phyloP scores from a whole-genome alignment of 768 basidiomycete species.

The Mycena olivaceomarginata region DNA sequence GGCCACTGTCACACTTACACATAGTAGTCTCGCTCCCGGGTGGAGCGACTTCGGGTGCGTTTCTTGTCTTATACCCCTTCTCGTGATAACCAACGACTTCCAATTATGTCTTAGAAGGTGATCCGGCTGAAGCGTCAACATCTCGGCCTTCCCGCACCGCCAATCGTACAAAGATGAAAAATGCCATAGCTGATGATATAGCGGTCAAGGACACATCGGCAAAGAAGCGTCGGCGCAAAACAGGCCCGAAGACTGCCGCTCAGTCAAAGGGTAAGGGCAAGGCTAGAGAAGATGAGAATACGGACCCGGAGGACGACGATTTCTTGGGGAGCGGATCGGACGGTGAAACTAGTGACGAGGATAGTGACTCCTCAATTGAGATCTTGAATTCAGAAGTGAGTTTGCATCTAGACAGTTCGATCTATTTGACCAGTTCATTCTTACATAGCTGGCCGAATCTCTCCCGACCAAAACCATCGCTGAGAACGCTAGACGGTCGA shows the following conservation, averaged over 20 bases:
- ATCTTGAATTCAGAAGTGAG: not conserved
- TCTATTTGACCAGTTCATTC: not conserved
- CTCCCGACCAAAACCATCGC: not conserved
- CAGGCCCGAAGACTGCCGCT: no score
- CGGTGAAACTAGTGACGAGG: not conserved
- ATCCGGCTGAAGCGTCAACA: no score
- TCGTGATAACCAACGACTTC: no score
- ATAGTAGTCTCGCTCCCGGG: not conserved
- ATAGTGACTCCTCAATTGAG: not conserved
- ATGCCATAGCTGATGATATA: no score
- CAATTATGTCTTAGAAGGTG: no score
- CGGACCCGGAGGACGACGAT: slow-evolving; percentile 9
- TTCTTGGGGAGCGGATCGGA: not conserved
- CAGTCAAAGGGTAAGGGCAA: not conserved
- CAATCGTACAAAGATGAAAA: no score
- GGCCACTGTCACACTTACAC: slow-evolving; percentile 12
- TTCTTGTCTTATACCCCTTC: no score
- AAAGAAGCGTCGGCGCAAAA: slow-evolving; percentile 6
- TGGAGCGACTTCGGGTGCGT: no score
- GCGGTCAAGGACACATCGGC: no score
- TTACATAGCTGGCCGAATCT: not conserved
- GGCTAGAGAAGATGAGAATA: not conserved
- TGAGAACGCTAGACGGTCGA: not conserved
- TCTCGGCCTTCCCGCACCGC: no score
- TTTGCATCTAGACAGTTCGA: not conserved